A percentile compares a stretch with the other conserved stretches of the same genome.
These are phyloP conservation scores for Umbelopsis vinacea DNA, from an alignment of 192 early-diverging fungal species.

Conservation along the genomic window DNA sequence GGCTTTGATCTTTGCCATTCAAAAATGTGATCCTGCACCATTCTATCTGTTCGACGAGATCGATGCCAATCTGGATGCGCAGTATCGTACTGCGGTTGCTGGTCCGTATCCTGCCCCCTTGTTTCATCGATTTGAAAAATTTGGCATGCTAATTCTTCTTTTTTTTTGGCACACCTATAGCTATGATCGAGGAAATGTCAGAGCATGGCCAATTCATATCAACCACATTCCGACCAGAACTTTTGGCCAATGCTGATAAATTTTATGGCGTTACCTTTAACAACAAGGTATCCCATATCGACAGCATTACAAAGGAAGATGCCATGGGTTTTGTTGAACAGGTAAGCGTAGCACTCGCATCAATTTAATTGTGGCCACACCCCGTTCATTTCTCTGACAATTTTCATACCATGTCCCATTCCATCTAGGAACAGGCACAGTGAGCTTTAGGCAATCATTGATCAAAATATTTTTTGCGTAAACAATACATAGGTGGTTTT, in stretches of 20 bases:
- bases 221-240: constrained; percentile 97
- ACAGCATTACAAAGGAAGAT: constrained; percentile 71
- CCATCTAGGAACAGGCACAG: not conserved
- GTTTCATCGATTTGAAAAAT: not conserved
- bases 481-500: not conserved
- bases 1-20: constrained; percentile 97
- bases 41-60: constrained; percentile 99
- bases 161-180: constrained; percentile 25
- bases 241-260: constrained; percentile 89
- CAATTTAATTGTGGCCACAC: not conserved
- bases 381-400: not conserved
- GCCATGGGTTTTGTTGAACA: constrained; percentile 73
- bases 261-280: constrained; percentile 98
- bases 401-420: constrained; percentile 7
- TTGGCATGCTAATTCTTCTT: not conserved
- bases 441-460: not conserved
- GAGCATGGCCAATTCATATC: constrained; percentile 94
- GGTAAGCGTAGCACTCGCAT: constrained; percentile 27
- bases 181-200: constrained; percentile 91
- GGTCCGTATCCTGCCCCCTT: constrained; percentile 42
- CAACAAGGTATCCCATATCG: constrained; percentile 91
- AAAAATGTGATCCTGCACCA: constrained; percentile 97
- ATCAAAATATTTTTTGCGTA: not conserved
- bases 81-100: constrained; percentile 93
- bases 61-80: constrained; percentile 96